A percentile compares a stretch with the other conserved stretches of the same genome.
Evolutionary conservation across 306 rosid genomes (phyloP).

Genomic region (Trifolium dubium): DNA sequence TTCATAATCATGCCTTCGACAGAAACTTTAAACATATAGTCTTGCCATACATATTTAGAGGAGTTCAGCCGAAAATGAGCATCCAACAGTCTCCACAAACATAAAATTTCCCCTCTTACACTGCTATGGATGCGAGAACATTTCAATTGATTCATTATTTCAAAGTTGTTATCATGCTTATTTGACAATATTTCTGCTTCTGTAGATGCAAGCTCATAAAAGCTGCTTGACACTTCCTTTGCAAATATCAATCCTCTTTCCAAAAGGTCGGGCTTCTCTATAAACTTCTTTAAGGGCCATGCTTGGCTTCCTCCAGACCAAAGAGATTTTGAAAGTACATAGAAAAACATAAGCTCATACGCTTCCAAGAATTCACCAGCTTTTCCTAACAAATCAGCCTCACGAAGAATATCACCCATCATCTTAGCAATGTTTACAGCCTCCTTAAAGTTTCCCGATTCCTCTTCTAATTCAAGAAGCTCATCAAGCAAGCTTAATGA

Average conservation of each 20-base stretch:
- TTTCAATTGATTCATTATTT: conserved; percentile 45
- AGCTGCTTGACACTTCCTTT: conserved; percentile 40
- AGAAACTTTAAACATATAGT: conserved; percentile 40
- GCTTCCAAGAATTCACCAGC: conserved; percentile 61
- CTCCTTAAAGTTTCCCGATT: conserved; percentile 63
- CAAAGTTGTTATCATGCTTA: conserved; percentile 32
- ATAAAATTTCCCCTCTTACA: conserved; percentile 58
- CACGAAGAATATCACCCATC: conserved; percentile 53
- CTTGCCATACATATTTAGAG: conserved; percentile 53
- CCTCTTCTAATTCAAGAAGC: conserved; percentile 71
- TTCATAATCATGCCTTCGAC: conserved; percentile 37
- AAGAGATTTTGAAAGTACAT: conserved; percentile 62
- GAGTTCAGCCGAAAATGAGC: conserved; percentile 52
- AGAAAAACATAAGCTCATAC: conserved; percentile 45
- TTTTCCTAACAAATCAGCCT: conserved; percentile 62
- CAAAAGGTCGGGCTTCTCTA: conserved; percentile 54
- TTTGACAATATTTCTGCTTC: conserved; percentile 58
- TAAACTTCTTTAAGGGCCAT: conserved; percentile 69
- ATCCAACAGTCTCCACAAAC: conserved; percentile 65
- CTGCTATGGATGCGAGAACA: conserved; percentile 47
- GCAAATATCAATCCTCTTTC: conserved; percentile 59
- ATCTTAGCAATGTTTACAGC: conserved; percentile 63
- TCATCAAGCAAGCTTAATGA: conserved; percentile 56
- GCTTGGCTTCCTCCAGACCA: conserved; percentile 70
- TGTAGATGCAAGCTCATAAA: conserved; percentile 46